Conservation (phyloP, 164 flowering plant genomes). For the Kingdonia uniflora region DNA sequence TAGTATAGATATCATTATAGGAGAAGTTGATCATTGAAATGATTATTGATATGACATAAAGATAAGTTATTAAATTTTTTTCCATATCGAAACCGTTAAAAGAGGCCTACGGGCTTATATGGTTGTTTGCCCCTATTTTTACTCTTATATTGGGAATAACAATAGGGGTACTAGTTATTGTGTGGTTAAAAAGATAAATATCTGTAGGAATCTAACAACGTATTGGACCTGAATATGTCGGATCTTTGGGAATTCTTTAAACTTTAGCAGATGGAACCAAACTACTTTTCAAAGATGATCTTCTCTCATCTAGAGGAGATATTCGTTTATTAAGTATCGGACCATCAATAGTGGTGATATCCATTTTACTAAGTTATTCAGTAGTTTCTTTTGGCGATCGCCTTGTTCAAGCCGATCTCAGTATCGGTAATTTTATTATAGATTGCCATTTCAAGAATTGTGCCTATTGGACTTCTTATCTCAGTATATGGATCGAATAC, state of each 20-base stretch:
- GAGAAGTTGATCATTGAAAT: no score
- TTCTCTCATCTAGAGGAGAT: constrained; percentile 6
- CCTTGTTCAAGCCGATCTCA: constrained; percentile 5
- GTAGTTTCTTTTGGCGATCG: constrained; percentile 6
- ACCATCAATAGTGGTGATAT: constrained; percentile 4
- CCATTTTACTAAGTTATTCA: constrained; percentile 8
- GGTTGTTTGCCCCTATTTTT: no score
- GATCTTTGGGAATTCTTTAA: neutral
- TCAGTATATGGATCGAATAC: no score
- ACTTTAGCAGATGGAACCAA: constrained; percentile 4
- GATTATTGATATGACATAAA: no score
- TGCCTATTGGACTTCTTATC: no score
- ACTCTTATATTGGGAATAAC: no score
- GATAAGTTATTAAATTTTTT: no score
- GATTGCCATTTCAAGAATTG: constrained; percentile 1
- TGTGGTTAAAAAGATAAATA: no score
- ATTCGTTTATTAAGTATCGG: constrained; percentile 9
- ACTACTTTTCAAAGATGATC: constrained; percentile 9
- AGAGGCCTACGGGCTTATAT: no score
- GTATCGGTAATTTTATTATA: constrained; percentile 3
- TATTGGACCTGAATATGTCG: neutral
- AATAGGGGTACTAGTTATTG: no score
- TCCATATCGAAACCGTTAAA: no score
- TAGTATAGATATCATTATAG: no score
- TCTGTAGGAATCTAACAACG: neutral